Evolutionary conservation across 441 rosid species (phyloP).

Genomic region (Flueggea neowawraea): DNA sequence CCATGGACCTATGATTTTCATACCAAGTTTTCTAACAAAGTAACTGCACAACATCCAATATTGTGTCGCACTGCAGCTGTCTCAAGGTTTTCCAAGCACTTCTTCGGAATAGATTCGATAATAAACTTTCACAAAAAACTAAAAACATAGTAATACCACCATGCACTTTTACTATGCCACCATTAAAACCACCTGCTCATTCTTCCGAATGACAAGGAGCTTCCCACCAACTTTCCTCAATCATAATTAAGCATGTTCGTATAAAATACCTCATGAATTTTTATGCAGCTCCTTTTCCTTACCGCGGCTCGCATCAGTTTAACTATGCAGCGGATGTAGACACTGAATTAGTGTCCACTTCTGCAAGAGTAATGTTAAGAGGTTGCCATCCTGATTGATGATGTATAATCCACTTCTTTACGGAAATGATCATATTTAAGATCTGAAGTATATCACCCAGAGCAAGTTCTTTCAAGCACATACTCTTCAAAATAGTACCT

Average conservation of each 20-base stretch:
- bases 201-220: constrained; percentile 2
- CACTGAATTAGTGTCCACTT: constrained; percentile 10
- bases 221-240: neutral
- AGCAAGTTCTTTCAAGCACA: constrained; percentile 37
- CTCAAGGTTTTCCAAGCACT: neutral
- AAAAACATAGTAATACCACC: constrained; percentile 8
- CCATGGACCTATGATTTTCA: neutral
- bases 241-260: neutral
- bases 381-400: constrained; percentile 46
- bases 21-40: neutral
- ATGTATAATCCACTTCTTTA: constrained; percentile 33
- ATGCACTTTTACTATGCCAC: neutral
- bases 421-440: constrained; percentile 25
- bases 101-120: neutral
- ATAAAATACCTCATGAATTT: neutral
- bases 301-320: neutral
- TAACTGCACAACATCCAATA: neutral
- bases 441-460: constrained; percentile 38
- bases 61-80: neutral
- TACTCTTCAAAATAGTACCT: constrained; percentile 27
- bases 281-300: constrained; percentile 1
- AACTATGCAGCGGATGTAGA: constrained; percentile 1
- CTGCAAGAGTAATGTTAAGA: constrained; percentile 23
- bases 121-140: neutral
- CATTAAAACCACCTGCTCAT: neutral